Base-by-base conservation (phyloP, 2,329 filamentous ascomycete genomes). In the Sarocladium kiliense region DNA sequence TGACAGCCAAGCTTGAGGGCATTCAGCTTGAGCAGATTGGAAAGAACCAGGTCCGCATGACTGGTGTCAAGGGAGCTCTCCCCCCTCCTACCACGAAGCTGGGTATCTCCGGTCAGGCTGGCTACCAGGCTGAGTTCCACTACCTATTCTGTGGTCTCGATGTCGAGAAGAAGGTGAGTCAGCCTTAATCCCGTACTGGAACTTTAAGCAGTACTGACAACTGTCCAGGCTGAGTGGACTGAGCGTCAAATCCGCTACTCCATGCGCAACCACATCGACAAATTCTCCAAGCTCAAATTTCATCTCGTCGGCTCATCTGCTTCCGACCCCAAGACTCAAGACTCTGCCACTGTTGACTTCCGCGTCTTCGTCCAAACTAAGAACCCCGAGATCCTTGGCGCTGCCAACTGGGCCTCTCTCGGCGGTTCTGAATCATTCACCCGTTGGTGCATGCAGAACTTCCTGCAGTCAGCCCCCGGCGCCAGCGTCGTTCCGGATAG, bases 1-100 rank as follows among this genome's bases (percentile, higher is more conserved):
- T 74, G 3, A 71, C 69, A 18, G 71, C 69, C 23, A 63, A 68
- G 18, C 57, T 75, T 2, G 66, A 71, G 34, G 57, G 61, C 5
- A 67, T 73, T 2, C 61, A 67, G 51, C 80, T 84, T 59, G 75
- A 79, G 55, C 74, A 84, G 56, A 55, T 65, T 25, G 67, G 61
- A 58, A 60, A 62, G 57, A 64, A 64, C 57, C 62, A 63, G 16
- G 68, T 71, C 12, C 60, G 59, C n/a, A 62, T 71, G 11, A 62
- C 62, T 2, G 67, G 68, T 3, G 64, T 71, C 56, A 68, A 67
- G 58, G 68, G 66, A 10, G 55, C 61, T 18, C 65, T 65, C 6
- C 63, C 67, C 12, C 67, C 68, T 7, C 58, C 63, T 2, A 70
- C 67, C 7, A 70, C 66, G 5, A 68, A 68, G 54, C 64, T 75